phyloP scores from a whole-genome alignment of 2,329 filamentous ascomycete species.

The Dactylella cylindrospora region DNA sequence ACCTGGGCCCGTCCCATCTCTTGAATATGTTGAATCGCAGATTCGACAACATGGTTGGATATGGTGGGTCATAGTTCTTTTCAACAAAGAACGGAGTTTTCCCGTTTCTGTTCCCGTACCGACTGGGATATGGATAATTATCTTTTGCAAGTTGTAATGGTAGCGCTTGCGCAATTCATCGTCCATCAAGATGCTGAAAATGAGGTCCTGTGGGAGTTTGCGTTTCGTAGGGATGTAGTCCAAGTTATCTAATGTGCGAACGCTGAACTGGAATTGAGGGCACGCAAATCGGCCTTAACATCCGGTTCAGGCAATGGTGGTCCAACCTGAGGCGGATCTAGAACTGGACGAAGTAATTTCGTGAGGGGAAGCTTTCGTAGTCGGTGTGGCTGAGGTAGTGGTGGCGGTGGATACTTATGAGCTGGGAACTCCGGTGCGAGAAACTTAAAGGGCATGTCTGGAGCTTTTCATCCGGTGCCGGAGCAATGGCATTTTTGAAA shows the following conservation, averaged over 20 bases:
- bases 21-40: constrained; percentile 8
- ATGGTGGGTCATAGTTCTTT: constrained; percentile 7
- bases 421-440: constrained; percentile 1
- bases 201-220: neutral
- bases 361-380: neutral
- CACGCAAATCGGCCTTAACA: neutral
- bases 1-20: neutral
- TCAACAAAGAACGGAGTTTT: neutral
- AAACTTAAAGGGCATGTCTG: too few species aligned
- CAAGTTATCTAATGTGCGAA: neutral
- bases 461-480: neutral
- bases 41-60: neutral
- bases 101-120: neutral
- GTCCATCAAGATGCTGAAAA: constrained; percentile 7
- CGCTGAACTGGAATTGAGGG: neutral
- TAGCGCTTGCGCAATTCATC: too few species aligned
- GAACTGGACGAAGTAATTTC: neutral
- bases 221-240: constrained; percentile 1
- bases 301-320: neutral
- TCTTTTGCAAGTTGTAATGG: too few species aligned
- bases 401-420: neutral
- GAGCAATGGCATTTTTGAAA: constrained; percentile 4
- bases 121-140: constrained; percentile 3
- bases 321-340: neutral
- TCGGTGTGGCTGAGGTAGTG: neutral